A percentile compares a stretch with the other conserved stretches of the same genome.
Evolutionary conservation across 148 eudicot genomes (phyloP).

Genomic region (Rhododendron williamsianum): DNA sequence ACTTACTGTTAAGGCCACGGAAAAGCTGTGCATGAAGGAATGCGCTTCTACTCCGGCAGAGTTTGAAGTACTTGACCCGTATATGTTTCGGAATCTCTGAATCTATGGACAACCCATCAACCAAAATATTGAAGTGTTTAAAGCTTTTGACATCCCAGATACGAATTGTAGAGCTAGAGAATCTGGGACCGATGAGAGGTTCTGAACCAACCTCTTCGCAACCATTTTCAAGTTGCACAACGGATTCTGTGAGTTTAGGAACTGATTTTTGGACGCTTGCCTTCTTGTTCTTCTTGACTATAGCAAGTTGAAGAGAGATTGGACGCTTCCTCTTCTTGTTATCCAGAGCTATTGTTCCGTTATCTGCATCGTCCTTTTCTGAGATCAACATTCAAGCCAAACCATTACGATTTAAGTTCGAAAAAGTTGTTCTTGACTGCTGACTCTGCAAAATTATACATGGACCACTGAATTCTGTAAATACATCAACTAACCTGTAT

Average conservation of each 20-base stretch:
- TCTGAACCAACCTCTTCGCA: conserved; percentile 30
- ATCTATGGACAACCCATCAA: conserved; percentile 37
- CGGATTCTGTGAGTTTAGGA: conserved; percentile 5
- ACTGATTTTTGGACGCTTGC: conserved; percentile 5
- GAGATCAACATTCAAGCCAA: neutral
- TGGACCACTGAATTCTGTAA: neutral
- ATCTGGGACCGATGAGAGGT: conserved; percentile 26
- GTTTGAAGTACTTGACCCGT: conserved; percentile 38
- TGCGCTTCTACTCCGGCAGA: conserved; percentile 37
- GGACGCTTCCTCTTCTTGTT: conserved; percentile 26
- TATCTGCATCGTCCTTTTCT: conserved; percentile 5
- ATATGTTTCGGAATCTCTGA: conserved; percentile 33
- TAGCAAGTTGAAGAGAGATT: conserved; percentile 19
- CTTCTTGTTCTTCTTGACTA: conserved; percentile 20
- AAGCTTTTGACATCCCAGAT: conserved; percentile 30
- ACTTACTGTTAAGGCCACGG: conserved; percentile 29
- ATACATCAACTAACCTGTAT: conserved; percentile 26
- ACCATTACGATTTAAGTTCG: neutral
- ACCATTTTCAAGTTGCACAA: conserved; percentile 28
- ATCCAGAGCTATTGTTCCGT: conserved; percentile 6
- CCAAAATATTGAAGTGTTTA: conserved; percentile 32
- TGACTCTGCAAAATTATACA: neutral
- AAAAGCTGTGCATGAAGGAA: conserved; percentile 45
- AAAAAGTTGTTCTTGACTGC: neutral
- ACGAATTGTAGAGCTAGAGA: conserved; percentile 9